phyloP scores from a whole-genome alignment of 495 filamentous ascomycete species.

The Podospora sp. region DNA sequence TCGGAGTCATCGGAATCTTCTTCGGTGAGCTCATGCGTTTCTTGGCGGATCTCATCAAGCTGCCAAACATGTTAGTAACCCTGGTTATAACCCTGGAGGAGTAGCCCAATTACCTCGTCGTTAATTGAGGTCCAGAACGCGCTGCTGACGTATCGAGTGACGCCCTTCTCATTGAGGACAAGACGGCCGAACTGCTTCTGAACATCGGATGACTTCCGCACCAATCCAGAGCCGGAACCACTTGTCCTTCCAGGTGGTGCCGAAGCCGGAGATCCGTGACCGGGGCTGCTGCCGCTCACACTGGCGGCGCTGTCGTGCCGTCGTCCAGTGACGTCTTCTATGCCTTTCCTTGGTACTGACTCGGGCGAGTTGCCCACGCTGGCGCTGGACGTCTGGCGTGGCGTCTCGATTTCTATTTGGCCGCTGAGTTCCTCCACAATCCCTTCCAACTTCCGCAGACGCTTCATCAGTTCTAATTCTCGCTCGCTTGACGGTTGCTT shows the following conservation, averaged over 20 bases:
- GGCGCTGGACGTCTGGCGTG: conserved; percentile 40
- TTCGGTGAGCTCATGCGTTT: conserved; percentile 68
- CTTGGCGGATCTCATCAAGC: conserved; percentile 73
- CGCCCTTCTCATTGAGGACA: conserved; percentile 77
- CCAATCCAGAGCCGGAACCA: conserved; percentile 21
- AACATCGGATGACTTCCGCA: conserved; percentile 44
- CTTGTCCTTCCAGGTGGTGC: not conserved
- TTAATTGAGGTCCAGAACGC: conserved; percentile 87
- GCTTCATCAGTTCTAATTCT: conserved; percentile 74
- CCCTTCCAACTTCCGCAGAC: conserved; percentile 76
- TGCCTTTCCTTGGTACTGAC: conserved; percentile 16
- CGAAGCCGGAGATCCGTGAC: conserved; percentile 20
- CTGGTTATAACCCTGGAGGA: not conserved
- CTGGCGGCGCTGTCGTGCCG: conserved; percentile 27
- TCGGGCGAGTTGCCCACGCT: conserved; percentile 47
- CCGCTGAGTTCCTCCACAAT: conserved; percentile 50
- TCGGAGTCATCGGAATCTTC: conserved; percentile 63
- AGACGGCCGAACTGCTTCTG: conserved; percentile 77
- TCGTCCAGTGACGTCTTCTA: conserved; percentile 22
- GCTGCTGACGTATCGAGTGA: conserved; percentile 83
- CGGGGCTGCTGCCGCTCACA: conserved; percentile 17
- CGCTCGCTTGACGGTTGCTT: conserved; percentile 58
- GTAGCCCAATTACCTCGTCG: conserved; percentile 61
- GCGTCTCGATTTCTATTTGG: conserved; percentile 28
- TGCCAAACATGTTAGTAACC: conserved; percentile 34